Conservation (phyloP, 805 yeast species). For the Kazachstania africana region DNA sequence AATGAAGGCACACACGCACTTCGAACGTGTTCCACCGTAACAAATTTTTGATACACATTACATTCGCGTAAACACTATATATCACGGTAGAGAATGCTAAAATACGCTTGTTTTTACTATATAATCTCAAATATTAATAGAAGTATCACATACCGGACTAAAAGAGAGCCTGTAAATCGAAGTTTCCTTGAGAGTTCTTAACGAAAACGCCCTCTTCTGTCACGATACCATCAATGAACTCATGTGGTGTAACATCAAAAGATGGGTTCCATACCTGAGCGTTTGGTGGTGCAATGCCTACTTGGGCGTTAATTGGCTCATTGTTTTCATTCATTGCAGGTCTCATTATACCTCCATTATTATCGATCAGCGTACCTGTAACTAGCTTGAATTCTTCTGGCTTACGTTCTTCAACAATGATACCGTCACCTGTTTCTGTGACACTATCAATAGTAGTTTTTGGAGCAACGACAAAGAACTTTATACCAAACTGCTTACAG, state of each 20-base stretch:
- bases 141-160: too few relatives aligned
- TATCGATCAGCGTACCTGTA: constrained; percentile 48
- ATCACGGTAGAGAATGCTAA: too few relatives aligned
- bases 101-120: too few relatives aligned
- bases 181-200: constrained; percentile 41
- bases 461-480: constrained; percentile 92
- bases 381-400: constrained; percentile 65
- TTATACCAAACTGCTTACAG: constrained; percentile 49
- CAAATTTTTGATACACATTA: too few relatives aligned
- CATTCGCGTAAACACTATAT: too few relatives aligned
- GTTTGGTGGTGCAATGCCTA: constrained; percentile 76
- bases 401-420: constrained; percentile 82
- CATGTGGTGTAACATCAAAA: constrained; percentile 84
- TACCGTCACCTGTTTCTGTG: constrained; percentile 58
- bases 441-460: constrained; percentile 73
- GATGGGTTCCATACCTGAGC: constrained; percentile 93
- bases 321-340: constrained; percentile 17
- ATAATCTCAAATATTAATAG: too few relatives aligned
- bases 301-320: constrained; percentile 34
- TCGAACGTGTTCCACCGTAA: too few relatives aligned
- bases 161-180: constrained; percentile 29
- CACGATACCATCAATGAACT: constrained; percentile 74
- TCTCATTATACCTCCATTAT: constrained; percentile 7
- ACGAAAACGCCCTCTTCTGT: constrained; percentile 60
- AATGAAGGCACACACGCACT: too few relatives aligned